phyloP scores from a whole-genome alignment of 768 basidiomycete species.

The Filobasidium floriforme region DNA sequence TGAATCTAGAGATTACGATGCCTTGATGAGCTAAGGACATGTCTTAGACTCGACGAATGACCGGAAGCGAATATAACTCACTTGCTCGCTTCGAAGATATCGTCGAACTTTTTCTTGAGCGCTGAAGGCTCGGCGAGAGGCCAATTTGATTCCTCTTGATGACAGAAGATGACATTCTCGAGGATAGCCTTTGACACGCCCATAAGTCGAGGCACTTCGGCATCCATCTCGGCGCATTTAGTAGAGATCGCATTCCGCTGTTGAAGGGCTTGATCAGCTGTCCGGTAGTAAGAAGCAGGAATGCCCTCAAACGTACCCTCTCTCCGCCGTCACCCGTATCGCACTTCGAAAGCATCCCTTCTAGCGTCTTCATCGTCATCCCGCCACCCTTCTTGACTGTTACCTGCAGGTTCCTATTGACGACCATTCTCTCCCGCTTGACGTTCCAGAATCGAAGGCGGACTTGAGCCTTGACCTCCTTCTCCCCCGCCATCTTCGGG shows the following conservation, averaged over 20 bases:
- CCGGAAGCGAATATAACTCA: conserved; percentile 42
- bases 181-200: conserved; percentile 97
- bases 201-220: conserved; percentile 82
- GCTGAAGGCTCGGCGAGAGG: conserved; percentile 82
- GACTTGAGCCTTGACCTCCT: conserved; percentile 97
- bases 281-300: no score
- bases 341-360: conserved; percentile 69
- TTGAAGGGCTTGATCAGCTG: not conserved
- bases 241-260: conserved; percentile 87
- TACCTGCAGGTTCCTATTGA: conserved; percentile 81
- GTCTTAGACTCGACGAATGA: not conserved
- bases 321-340: conserved; percentile 57
- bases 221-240: conserved; percentile 93
- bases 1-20: conserved; percentile 60
- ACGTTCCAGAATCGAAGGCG: conserved; percentile 86
- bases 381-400: conserved; percentile 80
- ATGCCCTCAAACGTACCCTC: conserved; percentile 56
- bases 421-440: conserved; percentile 82
- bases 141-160: conserved; percentile 99
- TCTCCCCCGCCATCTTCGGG: conserved; percentile 98
- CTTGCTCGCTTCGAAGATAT: conserved; percentile 98
- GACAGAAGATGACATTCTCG: conserved; percentile 98
- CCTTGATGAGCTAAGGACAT: not conserved
- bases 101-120: conserved; percentile 98
- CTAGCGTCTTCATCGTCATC: conserved; percentile 94